These are phyloP conservation scores for Ophiocordyceps polyrhachis-furcata DNA, from an alignment of 2,329 filamentous ascomycete genomes.

Conservation along the genomic window DNA sequence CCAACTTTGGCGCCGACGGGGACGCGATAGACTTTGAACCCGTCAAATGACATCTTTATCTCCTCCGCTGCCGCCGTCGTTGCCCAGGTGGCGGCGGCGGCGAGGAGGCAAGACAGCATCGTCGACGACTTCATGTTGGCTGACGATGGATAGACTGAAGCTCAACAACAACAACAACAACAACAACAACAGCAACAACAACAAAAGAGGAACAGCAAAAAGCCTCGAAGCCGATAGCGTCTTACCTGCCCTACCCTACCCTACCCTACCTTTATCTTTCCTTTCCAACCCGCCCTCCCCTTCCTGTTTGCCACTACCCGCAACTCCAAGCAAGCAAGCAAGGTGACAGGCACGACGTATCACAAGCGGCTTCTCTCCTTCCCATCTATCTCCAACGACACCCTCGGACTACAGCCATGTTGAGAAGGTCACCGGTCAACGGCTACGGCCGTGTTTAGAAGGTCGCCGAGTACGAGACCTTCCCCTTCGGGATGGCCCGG, in stretches of 20 bases:
- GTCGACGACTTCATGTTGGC: slow-evolving; percentile 5
- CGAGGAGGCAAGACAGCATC: slow-evolving; percentile 4
- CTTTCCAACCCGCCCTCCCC: not conserved
- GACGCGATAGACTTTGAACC: slow-evolving; percentile 26
- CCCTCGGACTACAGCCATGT: not conserved
- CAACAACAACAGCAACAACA: no score
- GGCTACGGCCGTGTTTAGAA: no score
- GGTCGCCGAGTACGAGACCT: not conserved
- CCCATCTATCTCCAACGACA: not conserved
- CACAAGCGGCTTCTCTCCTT: not conserved
- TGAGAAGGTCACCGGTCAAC: slow-evolving; percentile 1
- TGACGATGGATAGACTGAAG: no score
- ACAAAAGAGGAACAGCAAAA: not conserved
- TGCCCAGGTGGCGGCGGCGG: slow-evolving; percentile 4
- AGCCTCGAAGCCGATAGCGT: not conserved
- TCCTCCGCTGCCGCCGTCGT: not conserved
- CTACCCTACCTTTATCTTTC: not conserved
- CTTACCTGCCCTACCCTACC: no score
- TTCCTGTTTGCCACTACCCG: not conserved
- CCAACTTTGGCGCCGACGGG: slow-evolving; percentile 14
- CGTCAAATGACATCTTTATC: slow-evolving; percentile 17
- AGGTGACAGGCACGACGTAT: not conserved
- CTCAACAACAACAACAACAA: no score
- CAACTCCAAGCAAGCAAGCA: not conserved
- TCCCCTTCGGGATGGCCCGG: slow-evolving; percentile 1